These are phyloP conservation scores for Amylostereum chailletii DNA, from an alignment of 1,284 basidiomycete species.

Conservation along the genomic window DNA sequence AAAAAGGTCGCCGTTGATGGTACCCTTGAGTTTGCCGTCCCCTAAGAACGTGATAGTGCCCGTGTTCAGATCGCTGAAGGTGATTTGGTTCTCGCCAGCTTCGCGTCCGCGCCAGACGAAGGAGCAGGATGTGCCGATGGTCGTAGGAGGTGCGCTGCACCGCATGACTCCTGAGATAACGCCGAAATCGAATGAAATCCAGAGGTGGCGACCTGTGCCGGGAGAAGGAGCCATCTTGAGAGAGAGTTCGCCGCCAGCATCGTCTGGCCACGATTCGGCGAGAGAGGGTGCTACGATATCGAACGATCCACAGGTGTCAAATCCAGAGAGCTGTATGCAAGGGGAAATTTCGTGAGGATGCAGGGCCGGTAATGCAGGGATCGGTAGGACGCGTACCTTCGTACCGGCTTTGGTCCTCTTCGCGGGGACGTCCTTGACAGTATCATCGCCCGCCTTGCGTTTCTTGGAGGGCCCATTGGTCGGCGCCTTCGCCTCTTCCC, in stretches of 20 bases:
- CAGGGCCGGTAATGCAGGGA: not conserved
- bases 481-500: not conserved
- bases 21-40: not conserved
- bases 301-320: not conserved
- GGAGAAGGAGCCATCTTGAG: not conserved
- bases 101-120: not conserved
- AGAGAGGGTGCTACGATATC: not conserved
- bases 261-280: not conserved
- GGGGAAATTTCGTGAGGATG: not conserved
- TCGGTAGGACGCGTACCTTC: not conserved
- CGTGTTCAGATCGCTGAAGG: not conserved
- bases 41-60: not conserved
- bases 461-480: not conserved
- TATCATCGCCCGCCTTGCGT: not conserved
- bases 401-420: not conserved
- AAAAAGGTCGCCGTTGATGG: not conserved
- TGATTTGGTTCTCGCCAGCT: not conserved
- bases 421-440: not conserved
- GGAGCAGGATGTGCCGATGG: not conserved
- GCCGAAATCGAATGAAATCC: not conserved
- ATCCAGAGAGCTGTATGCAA: not conserved
- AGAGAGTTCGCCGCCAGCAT: not conserved
- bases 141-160: not conserved
- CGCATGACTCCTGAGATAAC: not conserved
- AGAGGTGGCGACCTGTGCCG: not conserved